Evolutionary conservation across 345 rosid species (phyloP), one percentile per base, ranked within the genome.

Genomic region (Salix brachista): DNA sequence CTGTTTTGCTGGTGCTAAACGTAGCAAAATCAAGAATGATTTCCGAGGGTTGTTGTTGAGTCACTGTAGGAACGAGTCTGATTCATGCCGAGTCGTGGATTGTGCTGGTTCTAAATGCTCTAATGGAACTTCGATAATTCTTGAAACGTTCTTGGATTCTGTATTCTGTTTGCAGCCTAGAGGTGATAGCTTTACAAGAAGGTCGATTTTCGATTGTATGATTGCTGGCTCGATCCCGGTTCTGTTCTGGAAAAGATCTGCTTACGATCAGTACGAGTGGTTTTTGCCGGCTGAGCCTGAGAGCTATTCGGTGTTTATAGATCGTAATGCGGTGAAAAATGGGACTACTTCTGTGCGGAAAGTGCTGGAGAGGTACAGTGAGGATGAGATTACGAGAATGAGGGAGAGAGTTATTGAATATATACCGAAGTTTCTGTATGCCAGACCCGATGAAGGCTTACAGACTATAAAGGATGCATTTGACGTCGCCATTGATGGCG

Each of bases 151-250:
- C 54, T 74, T 96, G 67, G 90, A 88, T 52, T 92, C 98, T 4
- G 89, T 89, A 69, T 96, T 94, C 58, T 96, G 98, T 62, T 78
- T 96, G 11, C 98, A 96, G 78, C 99, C 99, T 14, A 83, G 99
- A 23, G 99, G 98, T 2, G 98, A 96, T 48, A 96, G 98, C 58
- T 96, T 96, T 86, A 93, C 98, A 5, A 92, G 99, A 25, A 70
- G 97, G 69, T 96, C 98, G 4, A 88, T 96, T 1, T 96, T 96
- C 25, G 99, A 96, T 60, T 96, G 99, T 82, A 91, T 96, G 98
- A 48, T 96, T 25, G 97, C 98, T 66, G 99, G 98, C 78, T 87
- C 97, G 70, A 94, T 96, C 72, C 99, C 98, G 67, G 99, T 96
- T 50, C 83, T 96, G 70, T 96, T 96, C 82, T 96, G 99, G 99